Conservation (phyloP, 371 early-diverging fungal species). For the Zychaea mexicana region DNA sequence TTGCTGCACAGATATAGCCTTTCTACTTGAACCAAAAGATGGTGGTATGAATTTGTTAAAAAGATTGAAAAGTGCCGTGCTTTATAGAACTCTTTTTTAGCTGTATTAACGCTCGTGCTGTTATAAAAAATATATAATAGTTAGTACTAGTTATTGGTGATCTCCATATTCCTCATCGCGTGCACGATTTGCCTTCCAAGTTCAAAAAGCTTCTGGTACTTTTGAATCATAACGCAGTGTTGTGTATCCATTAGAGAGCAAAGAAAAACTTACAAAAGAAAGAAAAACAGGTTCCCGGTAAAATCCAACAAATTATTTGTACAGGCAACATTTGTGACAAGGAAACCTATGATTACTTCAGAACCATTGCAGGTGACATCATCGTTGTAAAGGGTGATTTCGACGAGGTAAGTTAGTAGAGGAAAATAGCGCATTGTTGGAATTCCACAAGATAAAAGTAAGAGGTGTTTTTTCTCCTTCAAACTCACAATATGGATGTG, state of each 20-base stretch:
- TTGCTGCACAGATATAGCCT: no score
- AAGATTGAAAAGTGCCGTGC: no score
- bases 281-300: constrained; percentile 79
- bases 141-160: constrained; percentile 92
- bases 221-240: background rate
- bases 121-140: constrained; percentile 41
- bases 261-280: background rate
- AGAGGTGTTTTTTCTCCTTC: no score
- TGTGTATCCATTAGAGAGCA: background rate
- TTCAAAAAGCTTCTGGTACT: constrained; percentile 90
- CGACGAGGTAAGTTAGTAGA: constrained; percentile 72
- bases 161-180: constrained; percentile 92
- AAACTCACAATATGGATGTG: background rate
- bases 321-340: constrained; percentile 89
- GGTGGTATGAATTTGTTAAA: no score
- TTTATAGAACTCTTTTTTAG: no score
- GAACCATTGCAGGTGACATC: constrained; percentile 81
- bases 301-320: constrained; percentile 93
- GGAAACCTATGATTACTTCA: constrained; percentile 85
- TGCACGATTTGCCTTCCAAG: constrained; percentile 83
- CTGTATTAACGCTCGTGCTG: no score
- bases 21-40: no score
- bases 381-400: constrained; percentile 84
- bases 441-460: no score
- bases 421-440: background rate